Conservation (phyloP, 2,329 filamentous ascomycete species). For the Penicillium palitans region DNA sequence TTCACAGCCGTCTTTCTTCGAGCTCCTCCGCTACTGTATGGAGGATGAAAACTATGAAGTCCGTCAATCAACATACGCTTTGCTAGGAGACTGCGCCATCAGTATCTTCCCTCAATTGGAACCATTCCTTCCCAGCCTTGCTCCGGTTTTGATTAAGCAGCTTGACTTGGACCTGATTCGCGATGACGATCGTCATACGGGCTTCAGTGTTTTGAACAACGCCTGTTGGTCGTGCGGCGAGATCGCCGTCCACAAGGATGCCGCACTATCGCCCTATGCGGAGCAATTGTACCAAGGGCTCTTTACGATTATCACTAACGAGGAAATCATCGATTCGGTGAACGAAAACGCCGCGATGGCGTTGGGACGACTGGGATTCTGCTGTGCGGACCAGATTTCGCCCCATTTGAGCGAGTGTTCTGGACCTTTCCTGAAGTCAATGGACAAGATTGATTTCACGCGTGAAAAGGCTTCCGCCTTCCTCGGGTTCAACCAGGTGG, state of each 20-base stretch:
- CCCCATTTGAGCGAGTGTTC: constrained; percentile 79
- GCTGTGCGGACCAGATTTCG: constrained; percentile 73
- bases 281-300: constrained; percentile 75
- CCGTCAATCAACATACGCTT: constrained; percentile 89
- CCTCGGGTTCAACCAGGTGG: constrained; percentile 81
- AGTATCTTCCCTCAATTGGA: constrained; percentile 83
- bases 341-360: constrained; percentile 94
- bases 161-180: constrained; percentile 76
- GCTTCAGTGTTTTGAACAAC: constrained; percentile 94
- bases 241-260: constrained; percentile 76
- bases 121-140: constrained; percentile 68
- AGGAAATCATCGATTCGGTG: constrained; percentile 80
- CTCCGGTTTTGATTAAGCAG: constrained; percentile 80
- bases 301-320: constrained; percentile 79
- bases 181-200: constrained; percentile 78
- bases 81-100: constrained; percentile 91
- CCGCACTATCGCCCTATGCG: constrained; percentile 72
- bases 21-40: constrained; percentile 88
- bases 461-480: constrained; percentile 95
- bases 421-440: constrained; percentile 74
- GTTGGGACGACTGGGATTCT: constrained; percentile 79
- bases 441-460: constrained; percentile 81
- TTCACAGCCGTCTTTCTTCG: constrained; percentile 82
- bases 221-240: constrained; percentile 97
- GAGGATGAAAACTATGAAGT: constrained; percentile 89